A percentile compares a stretch with the other conserved stretches of the same genome.
Evolutionary conservation across 371 early-diverging fungal species (phyloP).

Genomic region (Lichtheimia ornata): DNA sequence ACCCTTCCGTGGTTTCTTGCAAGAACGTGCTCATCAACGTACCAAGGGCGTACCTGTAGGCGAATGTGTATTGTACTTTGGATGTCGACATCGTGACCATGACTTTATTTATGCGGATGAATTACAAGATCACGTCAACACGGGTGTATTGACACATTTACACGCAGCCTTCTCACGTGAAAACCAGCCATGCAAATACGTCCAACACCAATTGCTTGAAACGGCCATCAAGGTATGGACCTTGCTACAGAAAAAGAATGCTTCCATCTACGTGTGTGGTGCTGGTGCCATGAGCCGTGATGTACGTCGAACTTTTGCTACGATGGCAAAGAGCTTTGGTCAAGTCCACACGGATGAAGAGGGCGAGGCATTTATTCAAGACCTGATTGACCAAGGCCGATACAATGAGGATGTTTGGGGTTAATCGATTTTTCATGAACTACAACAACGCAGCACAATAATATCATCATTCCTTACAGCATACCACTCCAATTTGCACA

Average conservation of each 20-base stretch:
- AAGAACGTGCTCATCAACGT: constrained; percentile 36
- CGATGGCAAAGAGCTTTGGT: constrained; percentile 41
- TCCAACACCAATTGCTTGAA: constrained; percentile 45
- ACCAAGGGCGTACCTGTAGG: constrained; percentile 27
- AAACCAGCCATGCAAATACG: constrained; percentile 31
- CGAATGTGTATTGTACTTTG: constrained; percentile 71
- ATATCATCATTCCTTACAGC: too few species aligned
- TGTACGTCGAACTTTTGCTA: constrained; percentile 40
- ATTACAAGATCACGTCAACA: constrained; percentile 48
- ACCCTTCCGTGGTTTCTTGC: constrained; percentile 85
- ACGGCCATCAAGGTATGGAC: constrained; percentile 37
- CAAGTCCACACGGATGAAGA: constrained; percentile 26
- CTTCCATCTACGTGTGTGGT: constrained; percentile 44
- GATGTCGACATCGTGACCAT: constrained; percentile 68
- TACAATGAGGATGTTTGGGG: constrained; percentile 59
- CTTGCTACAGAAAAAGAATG: constrained; percentile 19
- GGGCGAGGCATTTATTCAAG: constrained; percentile 27
- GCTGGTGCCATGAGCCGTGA: constrained; percentile 50
- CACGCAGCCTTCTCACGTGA: constrained; percentile 74
- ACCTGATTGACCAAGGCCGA: constrained; percentile 29
- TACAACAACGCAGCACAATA: too few species aligned
- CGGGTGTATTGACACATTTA: constrained; percentile 53
- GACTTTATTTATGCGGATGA: constrained; percentile 80
- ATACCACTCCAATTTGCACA: too few species aligned
- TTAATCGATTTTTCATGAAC: constrained; percentile 14